Base-by-base conservation (phyloP, 1,139 yeast species). In the Neolecta irregularis region DNA sequence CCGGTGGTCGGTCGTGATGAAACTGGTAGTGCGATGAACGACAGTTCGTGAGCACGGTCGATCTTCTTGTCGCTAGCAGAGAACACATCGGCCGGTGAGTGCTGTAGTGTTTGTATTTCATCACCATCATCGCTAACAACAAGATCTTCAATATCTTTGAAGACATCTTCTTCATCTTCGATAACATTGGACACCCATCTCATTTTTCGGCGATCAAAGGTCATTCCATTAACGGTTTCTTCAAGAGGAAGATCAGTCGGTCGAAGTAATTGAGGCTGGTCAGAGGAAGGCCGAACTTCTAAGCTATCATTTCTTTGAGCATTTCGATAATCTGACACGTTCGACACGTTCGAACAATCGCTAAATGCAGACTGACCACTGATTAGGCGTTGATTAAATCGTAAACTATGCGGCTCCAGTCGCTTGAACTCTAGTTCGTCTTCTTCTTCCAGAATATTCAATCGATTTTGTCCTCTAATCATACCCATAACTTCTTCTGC, bases 401-500 rank as follows among this genome's bases (percentile, higher is more conserved):
- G 16, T 13, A 22, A 26, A 9, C 33, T 26, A 7, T 36, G 34
- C 24, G 30, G 34, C 16, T 39, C 35, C 9, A 26, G 33, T 13
- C 37, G 36, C 18, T 39, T 38, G 8, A 34, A 31, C 20, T 24
- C 16, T 9, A 29, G n/a, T 8, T 26, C 34, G 15, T 35, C 35
- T 5, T 30, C 35, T 12, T 40, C 42, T n/a, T 36, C 34, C 13
- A 39, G 32, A 18, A 31, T 30, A 12, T 37, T 35, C 11, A 37
- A 38, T 6, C 24, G 30, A 17, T 33, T 34, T 17, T 39, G 33
- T 5, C 42, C 42, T n/a, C 39, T 34, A 15, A 40, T 30, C 28
- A 32, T 33, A 13, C 36, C 42, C 29, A 40, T 40, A 20, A 40
- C 22, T 15, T 35, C 35, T 18, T 40, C 38, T 6, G 41, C 42